These are phyloP conservation scores for Verticillium tricorpus DNA, from an alignment of 2,329 filamentous ascomycete species.

Conservation along the genomic window DNA sequence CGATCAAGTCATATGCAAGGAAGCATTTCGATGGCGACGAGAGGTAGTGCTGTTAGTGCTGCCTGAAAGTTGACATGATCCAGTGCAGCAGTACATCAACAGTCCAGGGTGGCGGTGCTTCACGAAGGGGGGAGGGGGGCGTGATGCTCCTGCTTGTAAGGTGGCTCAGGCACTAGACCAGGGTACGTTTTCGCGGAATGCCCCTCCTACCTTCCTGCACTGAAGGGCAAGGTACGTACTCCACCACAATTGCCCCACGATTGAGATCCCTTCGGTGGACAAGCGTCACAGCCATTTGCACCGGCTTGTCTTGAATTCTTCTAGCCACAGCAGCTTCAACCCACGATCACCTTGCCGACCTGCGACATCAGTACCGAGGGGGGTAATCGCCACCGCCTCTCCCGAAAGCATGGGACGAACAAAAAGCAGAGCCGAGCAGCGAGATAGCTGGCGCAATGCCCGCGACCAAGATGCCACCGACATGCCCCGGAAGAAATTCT, in stretches of 20 bases:
- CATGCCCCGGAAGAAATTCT: constrained; percentile 92
- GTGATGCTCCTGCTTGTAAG: not conserved
- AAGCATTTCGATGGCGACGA: not conserved
- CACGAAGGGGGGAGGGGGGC: no score
- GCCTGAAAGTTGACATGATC: not conserved
- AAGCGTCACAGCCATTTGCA: not conserved
- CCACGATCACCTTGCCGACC: no score
- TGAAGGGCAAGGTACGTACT: not conserved
- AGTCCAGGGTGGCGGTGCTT: not conserved
- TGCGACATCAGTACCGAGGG: not conserved
- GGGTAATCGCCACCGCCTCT: not conserved
- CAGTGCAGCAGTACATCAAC: not conserved
- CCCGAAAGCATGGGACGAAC: constrained; percentile 31
- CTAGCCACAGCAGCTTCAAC: not conserved
- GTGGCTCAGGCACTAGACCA: not conserved
- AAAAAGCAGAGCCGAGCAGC: constrained; percentile 58
- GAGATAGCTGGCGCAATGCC: constrained; percentile 58
- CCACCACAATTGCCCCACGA: not conserved
- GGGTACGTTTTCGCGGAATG: not conserved
- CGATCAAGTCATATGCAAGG: not conserved
- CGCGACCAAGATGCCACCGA: constrained; percentile 48
- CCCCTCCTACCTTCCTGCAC: not conserved
- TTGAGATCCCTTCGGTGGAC: not conserved
- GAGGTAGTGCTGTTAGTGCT: not conserved
- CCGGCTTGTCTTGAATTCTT: not conserved